Base-by-base conservation (phyloP, 306 rosid genomes). In the Prunus campanulata region DNA sequence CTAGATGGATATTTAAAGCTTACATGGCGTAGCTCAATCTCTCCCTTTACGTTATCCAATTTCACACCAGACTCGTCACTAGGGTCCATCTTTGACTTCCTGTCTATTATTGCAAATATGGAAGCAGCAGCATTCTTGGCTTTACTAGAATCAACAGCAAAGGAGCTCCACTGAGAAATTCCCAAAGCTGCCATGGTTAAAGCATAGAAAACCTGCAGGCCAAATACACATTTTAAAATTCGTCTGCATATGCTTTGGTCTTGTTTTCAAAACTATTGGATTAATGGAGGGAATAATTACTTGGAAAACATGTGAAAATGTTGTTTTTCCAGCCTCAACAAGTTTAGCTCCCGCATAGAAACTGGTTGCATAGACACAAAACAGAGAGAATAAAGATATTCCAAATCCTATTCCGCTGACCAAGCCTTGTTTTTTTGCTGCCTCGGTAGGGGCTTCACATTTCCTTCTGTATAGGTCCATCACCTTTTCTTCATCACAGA, bases 391-490 rank as follows among this genome's bases (percentile, higher is more conserved):
- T 74, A 80, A 88, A 32, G 98, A 89, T 25, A 89, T 24, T 6
- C 97, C 98, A 56, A 88, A 93, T 67, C 97, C 98, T 61, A 86
- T 54, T 70, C 98, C 98, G 69, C 97, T 93, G 54, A 93, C 91
- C 78, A 93, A 30, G 14, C 93, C 97, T 64, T 93, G 87, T 49
- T 87, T 70, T 52, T 88, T 91, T 64, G 97, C 97, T 19, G 90
- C 68, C 72, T 84, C 75, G 86, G 70, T 83, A 2, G 98, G 98
- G 35, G 93, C 97, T 78, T 91, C 93, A 65, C 98, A 93, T 83
- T 91, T 93, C 73, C 83, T 86, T 64, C 78, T 69, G 70, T 93
- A 93, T 14, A 89, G 80, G 75, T 89, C 96, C 96, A 91, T 89
- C 71, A 93, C 98, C 80, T 89, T 91, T 74, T 87, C 95, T 82